Evolutionary conservation across 345 rosid genomes (phyloP).

Genomic region (Aquilaria yunnanensis): DNA sequence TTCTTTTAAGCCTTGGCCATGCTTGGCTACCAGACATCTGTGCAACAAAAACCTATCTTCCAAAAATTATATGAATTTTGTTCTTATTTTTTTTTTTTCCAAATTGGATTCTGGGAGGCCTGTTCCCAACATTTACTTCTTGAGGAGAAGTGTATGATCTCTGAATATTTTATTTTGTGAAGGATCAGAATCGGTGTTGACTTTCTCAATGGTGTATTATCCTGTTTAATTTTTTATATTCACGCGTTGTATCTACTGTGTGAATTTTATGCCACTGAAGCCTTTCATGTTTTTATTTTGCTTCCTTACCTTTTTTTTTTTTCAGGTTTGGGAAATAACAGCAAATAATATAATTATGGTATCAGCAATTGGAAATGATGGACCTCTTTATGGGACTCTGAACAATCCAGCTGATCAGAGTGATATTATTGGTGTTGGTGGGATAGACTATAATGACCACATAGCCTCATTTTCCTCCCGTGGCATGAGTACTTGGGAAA

Average conservation of each 20-base stretch:
- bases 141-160: constrained; percentile 1
- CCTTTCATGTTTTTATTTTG: constrained; percentile 6
- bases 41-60: too few relatives aligned
- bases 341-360: constrained; percentile 98
- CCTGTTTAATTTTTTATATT: background rate
- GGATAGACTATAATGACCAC: constrained; percentile 93
- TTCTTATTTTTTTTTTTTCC: background rate
- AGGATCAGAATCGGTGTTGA: constrained; percentile 1
- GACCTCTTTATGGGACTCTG: constrained; percentile 94
- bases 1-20: too few relatives aligned
- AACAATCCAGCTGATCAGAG: constrained; percentile 99
- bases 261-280: constrained; percentile 6
- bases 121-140: background rate
- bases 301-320: constrained; percentile 14
- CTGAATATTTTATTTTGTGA: background rate
- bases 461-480: constrained; percentile 98
- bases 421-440: constrained; percentile 99
- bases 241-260: background rate
- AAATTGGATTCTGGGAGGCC: background rate
- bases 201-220: background rate
- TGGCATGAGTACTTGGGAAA: constrained; percentile 99
- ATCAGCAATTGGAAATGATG: constrained; percentile 99
- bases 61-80: too few relatives aligned
- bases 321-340: constrained; percentile 98
- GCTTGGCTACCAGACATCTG: too few relatives aligned